A percentile compares a stretch with the other conserved stretches of the same genome.
These are phyloP conservation scores for Colletotrichum caudatum DNA, from an alignment of 2,329 filamentous ascomycete genomes.

Conservation along the genomic window DNA sequence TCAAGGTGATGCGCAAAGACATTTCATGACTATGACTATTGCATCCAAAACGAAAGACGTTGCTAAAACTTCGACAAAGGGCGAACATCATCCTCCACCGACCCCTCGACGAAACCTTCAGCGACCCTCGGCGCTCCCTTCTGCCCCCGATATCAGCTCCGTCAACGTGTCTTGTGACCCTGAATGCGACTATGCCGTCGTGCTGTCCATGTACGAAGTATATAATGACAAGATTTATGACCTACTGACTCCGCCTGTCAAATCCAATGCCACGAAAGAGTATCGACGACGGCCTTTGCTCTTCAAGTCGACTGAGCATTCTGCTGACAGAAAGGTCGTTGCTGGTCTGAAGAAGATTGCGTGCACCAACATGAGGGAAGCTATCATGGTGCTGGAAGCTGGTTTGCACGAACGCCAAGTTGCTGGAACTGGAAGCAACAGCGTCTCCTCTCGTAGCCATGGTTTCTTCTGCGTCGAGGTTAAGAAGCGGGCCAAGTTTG, in stretches of 20 bases:
- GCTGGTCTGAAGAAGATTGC: conserved; percentile 91
- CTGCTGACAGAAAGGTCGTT: conserved; percentile 92
- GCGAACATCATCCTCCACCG: conserved; percentile 64
- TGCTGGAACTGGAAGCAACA: conserved; percentile 92
- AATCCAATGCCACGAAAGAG: conserved; percentile 74
- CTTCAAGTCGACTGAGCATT: conserved; percentile 92
- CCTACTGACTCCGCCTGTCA: conserved; percentile 76
- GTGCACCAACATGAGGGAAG: conserved; percentile 84
- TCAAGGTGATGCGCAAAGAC: conserved; percentile 29
- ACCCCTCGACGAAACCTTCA: conserved; percentile 73
- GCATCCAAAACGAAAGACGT: conserved; percentile 54
- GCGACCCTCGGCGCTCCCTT: conserved; percentile 77
- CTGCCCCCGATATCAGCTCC: conserved; percentile 79
- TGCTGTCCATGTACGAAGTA: conserved; percentile 98
- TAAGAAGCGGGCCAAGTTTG: conserved; percentile 75
- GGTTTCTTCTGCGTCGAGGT: conserved; percentile 97
- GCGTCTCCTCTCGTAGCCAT: conserved; percentile 90
- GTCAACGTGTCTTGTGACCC: conserved; percentile 75
- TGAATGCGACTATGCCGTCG: conserved; percentile 83
- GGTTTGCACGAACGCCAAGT: conserved; percentile 89
- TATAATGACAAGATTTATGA: conserved; percentile 99
- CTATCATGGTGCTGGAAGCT: conserved; percentile 89
- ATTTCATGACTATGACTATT: conserved; percentile 49
- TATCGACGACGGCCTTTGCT: conserved; percentile 82
- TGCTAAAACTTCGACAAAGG: conserved; percentile 64